Evolutionary conservation across 371 early-diverging fungal species (phyloP), one percentile per base, ranked within the genome.

Genomic region (Smittium culicis): DNA sequence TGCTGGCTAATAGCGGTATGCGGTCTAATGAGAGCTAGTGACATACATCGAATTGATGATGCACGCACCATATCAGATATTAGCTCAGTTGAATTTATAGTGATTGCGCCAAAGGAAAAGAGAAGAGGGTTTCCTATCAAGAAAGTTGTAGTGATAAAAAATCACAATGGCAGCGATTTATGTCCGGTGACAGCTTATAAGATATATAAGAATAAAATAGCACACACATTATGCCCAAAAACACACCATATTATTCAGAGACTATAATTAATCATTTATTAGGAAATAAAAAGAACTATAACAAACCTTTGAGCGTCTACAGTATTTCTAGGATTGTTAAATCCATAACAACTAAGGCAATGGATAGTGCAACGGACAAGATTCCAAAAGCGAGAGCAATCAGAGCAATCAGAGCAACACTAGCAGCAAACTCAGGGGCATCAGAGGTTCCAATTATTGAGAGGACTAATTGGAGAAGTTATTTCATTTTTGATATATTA

Each of bases 381-480:
- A n/a, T 14, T 28, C 59, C 59, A 30, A 59, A 59, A 27, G 11
- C 59, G 16, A n/a, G n/a, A n/a, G n/a, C n/a, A n/a, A n/a, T n/a
- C n/a, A 59, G 59, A 25, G 59, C 59, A 59, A 8, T 59, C 14
- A 27, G 59, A 28, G 11, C 59, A 8, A 59, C 59, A 59, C 27
- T 59, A 59, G 59, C 59, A 59, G 27, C 59, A n/a, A 5, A 59
- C 16, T 25, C 59, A 28, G 59, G 59, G 8, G 59, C 59, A 3
- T 16, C 14, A 11, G 8, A 28, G 14, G n/a, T 16, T n/a, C 16
- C 11, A 11, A 30, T 59, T 27, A 8, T 59, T 11, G 14, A 11
- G 8, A 8, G 20, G 20, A 20, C 14, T 14, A 45, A 45, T 20
- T 45, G 45, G 45, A 14, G 14, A 14, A 45, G 45, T 20, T 20